Evolutionary conservation across 2,329 filamentous ascomycete species (phyloP), one percentile per base, ranked within the genome.

Genomic region (Arthrobotrys pseudoclavata): DNA sequence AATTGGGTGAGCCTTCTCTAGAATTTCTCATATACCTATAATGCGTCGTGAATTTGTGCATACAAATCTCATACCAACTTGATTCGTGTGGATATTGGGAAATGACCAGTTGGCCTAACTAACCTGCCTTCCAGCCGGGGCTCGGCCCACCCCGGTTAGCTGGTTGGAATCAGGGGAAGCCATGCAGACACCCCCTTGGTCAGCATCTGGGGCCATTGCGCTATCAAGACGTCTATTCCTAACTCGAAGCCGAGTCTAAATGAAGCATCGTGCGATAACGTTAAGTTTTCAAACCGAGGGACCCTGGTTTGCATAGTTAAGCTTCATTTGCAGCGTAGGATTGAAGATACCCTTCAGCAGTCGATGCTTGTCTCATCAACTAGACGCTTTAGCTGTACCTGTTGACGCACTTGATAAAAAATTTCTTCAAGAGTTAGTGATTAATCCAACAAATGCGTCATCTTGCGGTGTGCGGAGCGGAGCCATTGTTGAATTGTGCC

Each of bases 161-260:
- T 42, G 26, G 60, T 48, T 37, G 24, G 45, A 47, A 50, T 63
- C 57, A 63, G 31, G 60, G 57, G 60, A 63, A 3, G 40, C 60
- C 40, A 63, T 47, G 45, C 42, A n/a, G 24, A 13, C 31, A n/a
- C 31, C 22, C 31, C 60, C 61, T 45, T 52, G 61, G 61, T 13
- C 60, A 20, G 31, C 20, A 42, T 40, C 64, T 60, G 52, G 55
- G 68, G 68, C 68, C 60, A 72, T 72, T 72, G 69, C 69, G 60
- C 69, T 64, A 64, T 72, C 60, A 57, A 53, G 45, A 29, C 24
- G 60, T 34, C 34, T 47, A 24, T 71, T 63, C 48, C 62, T 42
- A 57, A 47, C 24, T 40, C 31, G n/a, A 72, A 29, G 60, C 20
- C 45, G 29, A 63, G 34, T 50, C 50, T 40, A 37, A 45, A 66